phyloP scores from a whole-genome alignment of 2,329 filamentous ascomycete species.

The Talaromyces albobiverticillius region DNA sequence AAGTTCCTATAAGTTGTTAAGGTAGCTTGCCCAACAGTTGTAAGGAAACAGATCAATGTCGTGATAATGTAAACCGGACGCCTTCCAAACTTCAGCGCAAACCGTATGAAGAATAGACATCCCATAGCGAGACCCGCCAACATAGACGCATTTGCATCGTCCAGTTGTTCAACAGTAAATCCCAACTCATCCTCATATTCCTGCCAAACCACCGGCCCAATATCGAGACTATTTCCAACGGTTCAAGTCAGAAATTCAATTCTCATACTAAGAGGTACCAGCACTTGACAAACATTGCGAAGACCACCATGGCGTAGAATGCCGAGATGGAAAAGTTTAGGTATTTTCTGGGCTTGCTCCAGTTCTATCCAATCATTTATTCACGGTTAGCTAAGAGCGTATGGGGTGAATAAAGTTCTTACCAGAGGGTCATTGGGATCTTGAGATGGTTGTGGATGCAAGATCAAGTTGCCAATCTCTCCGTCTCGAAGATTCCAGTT shows the following conservation, averaged over 20 bases:
- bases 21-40: constrained; percentile 44
- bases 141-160: constrained; percentile 45
- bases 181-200: constrained; percentile 43
- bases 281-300: constrained; percentile 22
- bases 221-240: constrained; percentile 27
- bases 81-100: constrained; percentile 47
- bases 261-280: too few relatives aligned
- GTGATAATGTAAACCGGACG: constrained; percentile 40
- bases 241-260: neutral
- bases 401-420: constrained; percentile 5
- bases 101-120: constrained; percentile 43
- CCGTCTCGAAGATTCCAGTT: neutral
- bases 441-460: constrained; percentile 30
- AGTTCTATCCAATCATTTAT: constrained; percentile 28
- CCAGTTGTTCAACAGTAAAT: constrained; percentile 41
- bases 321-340: constrained; percentile 37
- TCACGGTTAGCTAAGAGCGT: neutral
- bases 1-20: constrained; percentile 42
- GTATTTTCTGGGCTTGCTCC: constrained; percentile 34
- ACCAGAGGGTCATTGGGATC: constrained; percentile 35
- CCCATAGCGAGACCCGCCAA: constrained; percentile 44
- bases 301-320: constrained; percentile 40
- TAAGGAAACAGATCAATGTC: neutral
- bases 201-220: constrained; percentile 43
- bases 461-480: constrained; percentile 16